A percentile compares a stretch with the other conserved stretches of the same genome.
phyloP scores from a whole-genome alignment of 176 grass and related monocot genomes.

The Phyllostachys edulis region DNA sequence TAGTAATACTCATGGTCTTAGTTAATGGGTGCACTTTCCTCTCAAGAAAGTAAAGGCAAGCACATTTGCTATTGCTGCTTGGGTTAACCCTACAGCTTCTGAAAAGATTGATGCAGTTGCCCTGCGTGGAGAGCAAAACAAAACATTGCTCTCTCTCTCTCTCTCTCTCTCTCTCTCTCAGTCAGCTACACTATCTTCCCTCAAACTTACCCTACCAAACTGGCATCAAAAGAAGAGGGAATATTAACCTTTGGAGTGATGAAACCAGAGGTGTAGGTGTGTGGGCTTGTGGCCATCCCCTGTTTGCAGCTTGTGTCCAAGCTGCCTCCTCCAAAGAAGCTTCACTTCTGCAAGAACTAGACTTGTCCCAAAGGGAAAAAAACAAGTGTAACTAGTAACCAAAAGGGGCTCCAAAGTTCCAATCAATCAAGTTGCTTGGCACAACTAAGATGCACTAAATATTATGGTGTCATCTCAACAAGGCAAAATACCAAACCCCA shows the following conservation, averaged over 20 bases:
- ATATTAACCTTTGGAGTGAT: constrained; percentile 81
- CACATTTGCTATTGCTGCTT: constrained; percentile 45
- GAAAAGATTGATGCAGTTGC: constrained; percentile 38
- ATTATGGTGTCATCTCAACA: constrained; percentile 54
- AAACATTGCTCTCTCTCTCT: constrained; percentile 27
- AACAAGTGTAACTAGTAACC: constrained; percentile 14
- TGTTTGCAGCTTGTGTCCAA: constrained; percentile 58
- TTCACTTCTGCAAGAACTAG: constrained; percentile 56
- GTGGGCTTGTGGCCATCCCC: constrained; percentile 39
- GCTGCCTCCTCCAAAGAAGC: constrained; percentile 69
- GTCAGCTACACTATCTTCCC: constrained; percentile 12
- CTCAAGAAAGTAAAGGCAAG: constrained; percentile 46
- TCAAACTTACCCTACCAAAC: constrained; percentile 48
- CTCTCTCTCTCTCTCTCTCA: not conserved
- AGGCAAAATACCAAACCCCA: constrained; percentile 16
- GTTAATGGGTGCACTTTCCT: constrained; percentile 33
- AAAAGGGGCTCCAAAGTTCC: constrained; percentile 39
- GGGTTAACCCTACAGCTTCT: constrained; percentile 46
- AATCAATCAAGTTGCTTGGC: constrained; percentile 33
- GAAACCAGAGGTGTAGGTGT: constrained; percentile 41
- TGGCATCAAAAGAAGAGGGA: constrained; percentile 89
- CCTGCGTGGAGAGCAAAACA: constrained; percentile 37
- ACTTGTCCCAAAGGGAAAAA: constrained; percentile 4
- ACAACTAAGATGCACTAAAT: constrained; percentile 31
- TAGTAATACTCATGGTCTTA: constrained; percentile 44